A percentile compares a stretch with the other conserved stretches of the same genome.
phyloP scores from a whole-genome alignment of 179 eudicot species.

The Heliamphora pulchella region DNA sequence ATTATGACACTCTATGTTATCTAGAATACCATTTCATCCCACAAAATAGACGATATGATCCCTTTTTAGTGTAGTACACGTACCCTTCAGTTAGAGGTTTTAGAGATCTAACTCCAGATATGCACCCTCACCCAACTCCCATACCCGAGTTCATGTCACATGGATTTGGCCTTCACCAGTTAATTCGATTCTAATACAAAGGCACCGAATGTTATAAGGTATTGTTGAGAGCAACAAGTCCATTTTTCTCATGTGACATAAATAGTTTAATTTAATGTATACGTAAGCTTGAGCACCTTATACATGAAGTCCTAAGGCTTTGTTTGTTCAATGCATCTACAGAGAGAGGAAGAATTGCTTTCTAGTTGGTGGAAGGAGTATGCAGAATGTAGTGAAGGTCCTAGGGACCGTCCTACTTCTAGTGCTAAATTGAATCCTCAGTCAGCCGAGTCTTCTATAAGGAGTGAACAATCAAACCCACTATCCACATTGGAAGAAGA shows the following conservation, averaged over 20 bases:
- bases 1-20: no score
- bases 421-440: slow-evolving; percentile 29
- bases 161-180: not conserved
- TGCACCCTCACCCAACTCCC: no score
- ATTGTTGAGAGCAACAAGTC: not conserved
- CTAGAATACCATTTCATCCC: no score
- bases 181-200: not conserved
- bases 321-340: slow-evolving; percentile 13
- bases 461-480: slow-evolving; percentile 23
- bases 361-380: slow-evolving; percentile 96
- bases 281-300: not conserved
- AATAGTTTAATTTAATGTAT: not conserved
- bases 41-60: no score
- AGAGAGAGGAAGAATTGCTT: slow-evolving; percentile 90
- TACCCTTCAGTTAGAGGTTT: no score
- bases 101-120: no score
- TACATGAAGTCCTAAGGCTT: not conserved
- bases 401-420: slow-evolving; percentile 40
- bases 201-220: not conserved
- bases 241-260: not conserved
- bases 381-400: slow-evolving; percentile 99
- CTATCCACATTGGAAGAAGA: slow-evolving; percentile 60
- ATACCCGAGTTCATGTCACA: not conserved
- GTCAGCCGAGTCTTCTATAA: slow-evolving; percentile 17
- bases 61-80: no score